Conservation (phyloP, 164 flowering plant genomes). For the Sextonia rubra region DNA sequence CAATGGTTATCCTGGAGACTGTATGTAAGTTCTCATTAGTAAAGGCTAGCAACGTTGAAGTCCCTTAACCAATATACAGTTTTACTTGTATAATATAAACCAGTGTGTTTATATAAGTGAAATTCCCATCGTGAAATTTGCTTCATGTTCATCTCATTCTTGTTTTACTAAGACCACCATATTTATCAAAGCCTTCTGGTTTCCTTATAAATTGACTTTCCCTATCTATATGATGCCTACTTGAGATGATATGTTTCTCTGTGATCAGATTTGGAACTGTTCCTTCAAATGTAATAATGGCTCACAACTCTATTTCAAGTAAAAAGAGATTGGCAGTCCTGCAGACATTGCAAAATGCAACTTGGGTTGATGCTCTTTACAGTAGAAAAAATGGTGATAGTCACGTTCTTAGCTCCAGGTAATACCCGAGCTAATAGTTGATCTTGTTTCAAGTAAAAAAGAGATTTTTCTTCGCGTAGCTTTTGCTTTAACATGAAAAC, state of each 20-base stretch:
- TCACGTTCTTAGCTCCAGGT: constrained; percentile 30
- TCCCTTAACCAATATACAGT: background rate
- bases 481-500: background rate
- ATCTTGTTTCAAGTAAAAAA: background rate
- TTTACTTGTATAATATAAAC: background rate
- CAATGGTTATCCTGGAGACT: constrained; percentile 32
- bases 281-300: constrained; percentile 36
- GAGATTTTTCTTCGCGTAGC: background rate
- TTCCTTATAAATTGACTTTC: background rate
- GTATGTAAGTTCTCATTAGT: constrained; percentile 24
- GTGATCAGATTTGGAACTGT: constrained; percentile 29
- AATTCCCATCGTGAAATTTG: too few species aligned
- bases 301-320: constrained; percentile 24
- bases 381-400: constrained; percentile 14
- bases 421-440: background rate
- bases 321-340: constrained; percentile 17
- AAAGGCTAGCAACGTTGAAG: background rate
- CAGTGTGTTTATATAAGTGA: background rate
- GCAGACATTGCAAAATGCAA: constrained; percentile 23
- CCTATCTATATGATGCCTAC: background rate
- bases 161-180: background rate
- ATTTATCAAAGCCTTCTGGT: background rate
- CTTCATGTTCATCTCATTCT: too few species aligned
- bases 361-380: constrained; percentile 18
- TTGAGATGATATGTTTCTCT: constrained; percentile 1